phyloP scores from a whole-genome alignment of 495 filamentous ascomycete species.

The Penicillium lagena region DNA sequence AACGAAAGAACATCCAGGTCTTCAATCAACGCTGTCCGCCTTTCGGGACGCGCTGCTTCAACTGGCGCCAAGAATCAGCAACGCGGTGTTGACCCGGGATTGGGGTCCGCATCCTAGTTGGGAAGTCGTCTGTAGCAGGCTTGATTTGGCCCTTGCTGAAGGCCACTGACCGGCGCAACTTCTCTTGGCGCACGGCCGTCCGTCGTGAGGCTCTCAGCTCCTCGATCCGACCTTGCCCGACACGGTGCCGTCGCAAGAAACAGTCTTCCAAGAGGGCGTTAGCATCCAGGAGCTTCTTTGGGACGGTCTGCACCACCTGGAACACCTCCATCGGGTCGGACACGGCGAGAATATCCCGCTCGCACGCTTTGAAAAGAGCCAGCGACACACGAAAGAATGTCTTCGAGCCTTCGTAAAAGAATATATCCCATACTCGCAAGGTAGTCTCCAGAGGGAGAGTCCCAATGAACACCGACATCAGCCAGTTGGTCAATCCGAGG shows the following conservation, averaged over 20 bases:
- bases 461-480: conserved; percentile 95
- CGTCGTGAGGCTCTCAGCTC: conserved; percentile 33
- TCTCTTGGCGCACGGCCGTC: conserved; percentile 37
- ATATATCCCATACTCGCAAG: conserved; percentile 88
- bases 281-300: conserved; percentile 71
- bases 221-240: conserved; percentile 60
- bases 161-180: conserved; percentile 34
- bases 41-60: conserved; percentile 36
- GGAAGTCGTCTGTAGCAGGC: conserved; percentile 33
- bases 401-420: conserved; percentile 93
- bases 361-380: conserved; percentile 87
- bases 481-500: conserved; percentile 93
- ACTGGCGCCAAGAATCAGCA: conserved; percentile 33
- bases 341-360: conserved; percentile 71
- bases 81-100: conserved; percentile 32
- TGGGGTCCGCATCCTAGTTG: conserved; percentile 22
- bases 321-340: conserved; percentile 93
- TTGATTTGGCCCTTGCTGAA: conserved; percentile 34
- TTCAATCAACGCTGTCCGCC: conserved; percentile 1
- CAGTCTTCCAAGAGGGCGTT: conserved; percentile 75
- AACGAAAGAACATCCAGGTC: neutral
- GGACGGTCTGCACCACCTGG: conserved; percentile 88
- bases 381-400: conserved; percentile 93
- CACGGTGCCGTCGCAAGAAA: conserved; percentile 72
- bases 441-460: conserved; percentile 86